A percentile compares a stretch with the other conserved stretches of the same genome.
phyloP scores from a whole-genome alignment of 2,329 filamentous ascomycete genomes.

The Fusarium setosum region DNA sequence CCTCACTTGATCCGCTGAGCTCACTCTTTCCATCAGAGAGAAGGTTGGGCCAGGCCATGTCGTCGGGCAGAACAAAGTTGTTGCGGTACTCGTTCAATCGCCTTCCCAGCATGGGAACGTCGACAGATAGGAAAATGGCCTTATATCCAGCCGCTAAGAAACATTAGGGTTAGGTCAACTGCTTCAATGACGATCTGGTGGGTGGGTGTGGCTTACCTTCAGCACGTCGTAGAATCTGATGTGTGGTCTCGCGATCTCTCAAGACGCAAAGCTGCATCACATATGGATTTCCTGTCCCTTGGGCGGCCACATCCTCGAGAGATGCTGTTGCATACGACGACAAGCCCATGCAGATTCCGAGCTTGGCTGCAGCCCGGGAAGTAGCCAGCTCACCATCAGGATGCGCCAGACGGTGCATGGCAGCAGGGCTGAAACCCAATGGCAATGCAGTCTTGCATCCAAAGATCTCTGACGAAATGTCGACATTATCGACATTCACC shows the following conservation, averaged over 20 bases:
- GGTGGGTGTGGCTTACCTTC: constrained; percentile 18
- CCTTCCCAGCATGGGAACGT: constrained; percentile 64
- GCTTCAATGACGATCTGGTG: no score
- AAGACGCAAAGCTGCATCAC: constrained; percentile 41
- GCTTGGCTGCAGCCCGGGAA: constrained; percentile 51
- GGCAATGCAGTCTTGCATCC: constrained; percentile 55
- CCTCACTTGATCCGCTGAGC: constrained; percentile 21
- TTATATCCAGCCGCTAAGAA: constrained; percentile 52
- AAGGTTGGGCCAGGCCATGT: constrained; percentile 48
- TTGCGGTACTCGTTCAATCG: constrained; percentile 59
- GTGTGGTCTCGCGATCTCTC: constrained; percentile 32
- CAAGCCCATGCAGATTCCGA: constrained; percentile 43
- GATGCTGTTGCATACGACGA: constrained; percentile 39
- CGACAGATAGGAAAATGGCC: constrained; percentile 68
- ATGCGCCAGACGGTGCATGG: constrained; percentile 66
- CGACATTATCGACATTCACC: constrained; percentile 38
- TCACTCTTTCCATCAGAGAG: constrained; percentile 46
- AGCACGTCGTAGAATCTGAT: constrained; percentile 34
- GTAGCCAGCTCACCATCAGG: constrained; percentile 63
- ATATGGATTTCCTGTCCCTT: constrained; percentile 37
- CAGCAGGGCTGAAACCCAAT: constrained; percentile 65
- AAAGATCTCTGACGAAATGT: constrained; percentile 35
- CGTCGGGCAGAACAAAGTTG: constrained; percentile 60
- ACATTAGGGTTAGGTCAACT: not conserved
- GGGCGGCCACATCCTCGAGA: constrained; percentile 34